Evolutionary conservation across 352 stramenopile genomes (phyloP).

Genomic region (Pythium insidiosum): DNA sequence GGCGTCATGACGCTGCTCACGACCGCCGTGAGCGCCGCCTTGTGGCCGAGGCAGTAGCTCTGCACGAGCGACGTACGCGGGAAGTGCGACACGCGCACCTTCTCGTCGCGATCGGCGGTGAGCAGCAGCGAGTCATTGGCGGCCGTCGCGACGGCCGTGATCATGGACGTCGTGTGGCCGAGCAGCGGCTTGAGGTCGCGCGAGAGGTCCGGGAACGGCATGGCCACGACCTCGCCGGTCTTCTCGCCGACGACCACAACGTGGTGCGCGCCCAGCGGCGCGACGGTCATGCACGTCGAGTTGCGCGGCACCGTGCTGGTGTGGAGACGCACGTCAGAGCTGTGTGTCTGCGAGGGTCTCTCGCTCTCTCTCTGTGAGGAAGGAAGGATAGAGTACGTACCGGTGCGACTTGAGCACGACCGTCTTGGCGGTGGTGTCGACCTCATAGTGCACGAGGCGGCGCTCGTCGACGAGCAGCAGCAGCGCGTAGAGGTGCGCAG

Average conservation of each 20-base stretch:
- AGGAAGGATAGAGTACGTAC: no score
- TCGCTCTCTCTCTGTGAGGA: no score
- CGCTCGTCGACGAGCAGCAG: conserved; percentile 63
- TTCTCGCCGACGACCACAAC: conserved; percentile 72
- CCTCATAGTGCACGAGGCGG: conserved; percentile 68
- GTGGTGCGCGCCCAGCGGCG: conserved; percentile 27
- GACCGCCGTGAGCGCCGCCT: conserved; percentile 54
- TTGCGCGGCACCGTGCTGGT: conserved; percentile 60
- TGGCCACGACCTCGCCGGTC: conserved; percentile 70
- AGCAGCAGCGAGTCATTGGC: conserved; percentile 47
- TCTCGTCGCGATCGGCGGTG: conserved; percentile 78
- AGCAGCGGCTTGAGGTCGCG: conserved; percentile 67
- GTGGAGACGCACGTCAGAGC: no score
- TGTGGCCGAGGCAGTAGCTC: conserved; percentile 80
- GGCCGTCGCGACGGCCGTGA: conserved; percentile 63
- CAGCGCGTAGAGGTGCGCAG: conserved; percentile 28
- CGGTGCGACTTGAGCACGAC: conserved; percentile 30
- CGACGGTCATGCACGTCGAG: conserved; percentile 56
- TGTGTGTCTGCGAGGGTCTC: no score
- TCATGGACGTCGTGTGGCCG: conserved; percentile 83
- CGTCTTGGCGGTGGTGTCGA: conserved; percentile 29
- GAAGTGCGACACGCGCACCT: conserved; percentile 80
- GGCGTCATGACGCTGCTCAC: conserved; percentile 31
- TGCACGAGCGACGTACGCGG: conserved; percentile 62
- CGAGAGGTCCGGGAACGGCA: conserved; percentile 63